Percentiles rank a stretch among this genome's conserved stretches.
These are phyloP conservation scores for Amanita jacksonii DNA, from an alignment of 768 basidiomycete species.

Conservation along the genomic window DNA sequence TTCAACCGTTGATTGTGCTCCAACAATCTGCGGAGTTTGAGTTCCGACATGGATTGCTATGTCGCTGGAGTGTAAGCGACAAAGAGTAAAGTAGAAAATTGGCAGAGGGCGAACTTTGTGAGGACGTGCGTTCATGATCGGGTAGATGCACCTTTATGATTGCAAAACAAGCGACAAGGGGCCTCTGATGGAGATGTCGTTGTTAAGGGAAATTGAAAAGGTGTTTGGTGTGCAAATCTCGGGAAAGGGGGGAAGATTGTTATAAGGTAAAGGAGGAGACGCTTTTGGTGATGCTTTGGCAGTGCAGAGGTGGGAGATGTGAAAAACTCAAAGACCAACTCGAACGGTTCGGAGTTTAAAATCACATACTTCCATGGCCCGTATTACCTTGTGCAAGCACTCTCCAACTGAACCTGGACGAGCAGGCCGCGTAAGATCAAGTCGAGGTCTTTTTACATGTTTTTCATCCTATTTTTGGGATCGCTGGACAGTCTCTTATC, in stretches of 20 bases:
- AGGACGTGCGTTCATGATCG: conserved; percentile 61
- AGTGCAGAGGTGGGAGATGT: not conserved
- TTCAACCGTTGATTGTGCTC: conserved; percentile 90
- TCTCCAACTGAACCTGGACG: not conserved
- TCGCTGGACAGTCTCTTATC: conserved; percentile 1
- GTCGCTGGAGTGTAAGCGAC: conserved; percentile 6
- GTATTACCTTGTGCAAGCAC: not conserved
- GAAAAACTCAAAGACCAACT: conserved; percentile 14
- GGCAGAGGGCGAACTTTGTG: conserved; percentile 46
- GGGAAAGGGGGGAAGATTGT: no score
- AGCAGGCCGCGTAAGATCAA: not conserved
- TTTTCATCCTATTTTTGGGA: not conserved
- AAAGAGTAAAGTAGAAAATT: conserved; percentile 1
- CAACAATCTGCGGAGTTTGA: conserved; percentile 86
- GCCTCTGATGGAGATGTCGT: no score
- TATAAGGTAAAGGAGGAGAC: no score
- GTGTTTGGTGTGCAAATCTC: no score
- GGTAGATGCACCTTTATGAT: conserved; percentile 5
- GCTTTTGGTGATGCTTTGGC: no score
- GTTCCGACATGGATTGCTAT: conserved; percentile 93
- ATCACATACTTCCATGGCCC: conserved; percentile 7
- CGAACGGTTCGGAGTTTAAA: conserved; percentile 41
- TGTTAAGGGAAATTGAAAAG: no score
- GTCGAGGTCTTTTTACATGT: conserved; percentile 2
- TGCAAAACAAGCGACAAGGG: conserved; percentile 2